Conservation (phyloP, 352 stramenopile species). For the Nothophytophthora sp. region DNA sequence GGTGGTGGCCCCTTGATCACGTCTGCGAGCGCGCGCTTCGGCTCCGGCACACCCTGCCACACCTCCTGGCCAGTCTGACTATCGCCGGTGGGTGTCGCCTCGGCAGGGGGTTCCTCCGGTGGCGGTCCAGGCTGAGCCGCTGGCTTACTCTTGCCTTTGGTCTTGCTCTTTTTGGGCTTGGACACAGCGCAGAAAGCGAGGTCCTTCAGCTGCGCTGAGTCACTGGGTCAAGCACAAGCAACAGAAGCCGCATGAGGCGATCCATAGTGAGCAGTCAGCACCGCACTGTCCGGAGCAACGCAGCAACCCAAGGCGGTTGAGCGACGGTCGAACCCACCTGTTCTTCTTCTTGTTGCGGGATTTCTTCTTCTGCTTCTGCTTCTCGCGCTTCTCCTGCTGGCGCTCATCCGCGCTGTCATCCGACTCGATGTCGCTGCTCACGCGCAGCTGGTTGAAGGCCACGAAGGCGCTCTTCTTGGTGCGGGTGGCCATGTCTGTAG, state of each 20-base stretch:
- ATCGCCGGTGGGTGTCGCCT: too few relatives aligned
- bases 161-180: conserved; percentile 70
- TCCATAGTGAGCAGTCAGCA: not conserved
- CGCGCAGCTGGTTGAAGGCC: conserved; percentile 53
- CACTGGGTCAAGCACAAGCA: conserved; percentile 25
- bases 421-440: conserved; percentile 45
- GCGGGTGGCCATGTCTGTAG: conserved; percentile 31
- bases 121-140: conserved; percentile 11
- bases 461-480: conserved; percentile 76
- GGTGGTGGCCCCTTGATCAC: conserved; percentile 17
- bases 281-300: not conserved
- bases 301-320: not conserved
- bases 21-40: conserved; percentile 8
- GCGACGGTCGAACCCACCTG: conserved; percentile 27
- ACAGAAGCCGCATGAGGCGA: not conserved
- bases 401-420: conserved; percentile 57
- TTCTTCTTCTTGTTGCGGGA: conserved; percentile 76
- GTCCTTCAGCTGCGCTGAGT: conserved; percentile 69
- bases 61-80: conserved; percentile 4
- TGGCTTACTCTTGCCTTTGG: conserved; percentile 36
- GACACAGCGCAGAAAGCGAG: conserved; percentile 66
- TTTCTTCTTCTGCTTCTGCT: conserved; percentile 80
- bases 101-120: conserved; percentile 10
- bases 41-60: conserved; percentile 3
- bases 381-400: conserved; percentile 48